These are phyloP conservation scores for Nakazawaea sp. DNA, from an alignment of 805 yeast species.

Conservation along the genomic window DNA sequence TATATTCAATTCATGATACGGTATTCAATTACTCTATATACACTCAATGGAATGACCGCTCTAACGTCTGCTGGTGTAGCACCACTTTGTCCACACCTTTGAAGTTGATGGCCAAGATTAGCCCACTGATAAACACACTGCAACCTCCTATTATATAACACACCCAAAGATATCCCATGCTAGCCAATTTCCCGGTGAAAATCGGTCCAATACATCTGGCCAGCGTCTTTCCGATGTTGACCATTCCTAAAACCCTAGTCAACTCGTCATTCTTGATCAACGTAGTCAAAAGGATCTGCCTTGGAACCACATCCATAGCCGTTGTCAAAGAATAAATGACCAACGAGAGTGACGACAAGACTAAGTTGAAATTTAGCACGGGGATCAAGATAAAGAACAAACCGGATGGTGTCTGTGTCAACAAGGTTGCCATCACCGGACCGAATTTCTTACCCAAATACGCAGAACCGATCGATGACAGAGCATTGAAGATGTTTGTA, in stretches of 20 bases:
- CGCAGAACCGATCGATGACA: conserved; percentile 76
- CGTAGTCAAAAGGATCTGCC: conserved; percentile 72
- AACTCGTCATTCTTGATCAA: conserved; percentile 58
- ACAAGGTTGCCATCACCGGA: conserved; percentile 68
- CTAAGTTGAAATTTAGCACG: conserved; percentile 27
- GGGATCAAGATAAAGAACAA: conserved; percentile 52
- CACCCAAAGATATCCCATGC: conserved; percentile 32
- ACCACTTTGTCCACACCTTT: conserved; percentile 31
- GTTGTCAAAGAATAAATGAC: conserved; percentile 54
- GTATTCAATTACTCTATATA: too few species aligned
- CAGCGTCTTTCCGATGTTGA: conserved; percentile 78
- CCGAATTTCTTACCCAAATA: conserved; percentile 60
- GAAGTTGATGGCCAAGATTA: conserved; percentile 35
- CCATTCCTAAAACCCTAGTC: conserved; percentile 76
- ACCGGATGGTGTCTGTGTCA: conserved; percentile 76
- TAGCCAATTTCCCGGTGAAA: conserved; percentile 71
- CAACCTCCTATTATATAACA: conserved; percentile 50
- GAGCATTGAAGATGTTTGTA: conserved; percentile 55
- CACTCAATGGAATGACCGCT: neutral
- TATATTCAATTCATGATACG: too few species aligned
- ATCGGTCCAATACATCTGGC: conserved; percentile 80
- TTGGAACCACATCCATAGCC: conserved; percentile 89
- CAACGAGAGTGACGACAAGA: conserved; percentile 42
- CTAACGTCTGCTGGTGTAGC: conserved; percentile 8
- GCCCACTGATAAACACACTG: conserved; percentile 42